Conservation (phyloP, 495 filamentous ascomycete genomes). For the Durotheca rogersii region DNA sequence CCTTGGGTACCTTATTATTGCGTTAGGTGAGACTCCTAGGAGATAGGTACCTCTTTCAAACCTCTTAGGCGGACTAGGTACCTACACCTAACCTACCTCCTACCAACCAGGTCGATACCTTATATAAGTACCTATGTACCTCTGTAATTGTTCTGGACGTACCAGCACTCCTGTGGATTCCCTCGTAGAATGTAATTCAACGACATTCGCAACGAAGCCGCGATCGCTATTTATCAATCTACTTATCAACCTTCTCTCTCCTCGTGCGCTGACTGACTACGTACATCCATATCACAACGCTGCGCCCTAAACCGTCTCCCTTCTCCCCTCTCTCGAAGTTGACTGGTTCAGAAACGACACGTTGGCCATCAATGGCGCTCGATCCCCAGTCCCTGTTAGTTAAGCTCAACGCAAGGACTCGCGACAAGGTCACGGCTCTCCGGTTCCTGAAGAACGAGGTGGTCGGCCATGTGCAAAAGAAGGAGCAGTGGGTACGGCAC, state of each 20-base stretch:
- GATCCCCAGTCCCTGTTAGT: conserved; percentile 54
- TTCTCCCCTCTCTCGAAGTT: background rate
- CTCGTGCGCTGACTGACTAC: no score
- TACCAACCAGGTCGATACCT: no score
- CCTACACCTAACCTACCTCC: no score
- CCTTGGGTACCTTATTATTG: no score
- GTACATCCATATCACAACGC: conserved; percentile 4
- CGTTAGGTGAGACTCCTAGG: no score
- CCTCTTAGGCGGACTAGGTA: no score
- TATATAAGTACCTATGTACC: background rate
- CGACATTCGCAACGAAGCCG: conserved; percentile 10
- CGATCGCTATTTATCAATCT: conserved; percentile 7
- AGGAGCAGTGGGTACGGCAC: conserved; percentile 68
- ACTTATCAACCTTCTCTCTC: background rate
- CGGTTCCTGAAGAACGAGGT: conserved; percentile 81
- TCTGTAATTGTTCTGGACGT: no score
- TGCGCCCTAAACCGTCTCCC: background rate
- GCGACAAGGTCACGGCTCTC: conserved; percentile 64
- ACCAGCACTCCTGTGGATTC: no score
- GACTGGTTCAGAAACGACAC: background rate
- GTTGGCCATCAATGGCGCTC: conserved; percentile 28
- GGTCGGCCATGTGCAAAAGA: conserved; percentile 84
- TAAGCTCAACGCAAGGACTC: conserved; percentile 62
- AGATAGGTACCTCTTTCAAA: no score
- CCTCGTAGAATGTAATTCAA: conserved; percentile 3